A percentile compares a stretch with the other conserved stretches of the same genome.
These are phyloP conservation scores for Hypoxylon sp. DNA, from an alignment of 2,329 filamentous ascomycete species.

Conservation along the genomic window DNA sequence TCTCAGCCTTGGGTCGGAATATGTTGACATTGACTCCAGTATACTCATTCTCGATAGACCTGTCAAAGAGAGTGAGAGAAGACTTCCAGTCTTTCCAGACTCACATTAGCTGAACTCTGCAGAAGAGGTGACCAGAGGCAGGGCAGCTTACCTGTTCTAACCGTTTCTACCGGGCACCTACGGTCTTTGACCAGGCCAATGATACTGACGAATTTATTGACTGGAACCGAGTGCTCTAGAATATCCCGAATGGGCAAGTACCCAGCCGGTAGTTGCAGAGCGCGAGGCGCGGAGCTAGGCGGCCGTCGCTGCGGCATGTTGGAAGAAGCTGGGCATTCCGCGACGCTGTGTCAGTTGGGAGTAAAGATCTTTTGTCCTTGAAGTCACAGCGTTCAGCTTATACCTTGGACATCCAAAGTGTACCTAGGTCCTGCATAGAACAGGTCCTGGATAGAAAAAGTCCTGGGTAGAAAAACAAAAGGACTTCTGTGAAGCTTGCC, in stretches of 20 bases:
- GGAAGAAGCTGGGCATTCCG: conserved; percentile 9
- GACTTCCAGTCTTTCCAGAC: conserved; percentile 63
- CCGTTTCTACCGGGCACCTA: conserved; percentile 59
- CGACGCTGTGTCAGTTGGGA: conserved; percentile 8
- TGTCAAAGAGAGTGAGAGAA: conserved; percentile 67
- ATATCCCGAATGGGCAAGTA: conserved; percentile 55
- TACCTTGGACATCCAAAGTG: no score
- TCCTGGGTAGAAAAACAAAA: neutral
- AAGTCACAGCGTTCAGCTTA: conserved; percentile 6
- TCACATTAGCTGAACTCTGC: conserved; percentile 19
- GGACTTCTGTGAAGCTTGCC: neutral
- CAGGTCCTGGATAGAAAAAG: neutral
- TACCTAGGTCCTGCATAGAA: no score
- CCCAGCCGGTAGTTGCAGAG: conserved; percentile 39
- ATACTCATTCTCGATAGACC: conserved; percentile 56
- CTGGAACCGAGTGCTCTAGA: conserved; percentile 49
- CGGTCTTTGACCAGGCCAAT: conserved; percentile 76
- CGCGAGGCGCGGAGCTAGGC: conserved; percentile 21
- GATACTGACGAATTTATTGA: conserved; percentile 58
- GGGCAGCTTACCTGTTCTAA: conserved; percentile 55
- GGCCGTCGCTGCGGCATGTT: conserved; percentile 32
- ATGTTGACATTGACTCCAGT: conserved; percentile 61
- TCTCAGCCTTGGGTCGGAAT: conserved; percentile 62
- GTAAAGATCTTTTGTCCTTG: conserved; percentile 5
- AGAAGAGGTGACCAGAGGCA: neutral